Evolutionary conservation across 768 basidiomycete genomes (phyloP).

Genomic region (Collybiopsis confluens): DNA sequence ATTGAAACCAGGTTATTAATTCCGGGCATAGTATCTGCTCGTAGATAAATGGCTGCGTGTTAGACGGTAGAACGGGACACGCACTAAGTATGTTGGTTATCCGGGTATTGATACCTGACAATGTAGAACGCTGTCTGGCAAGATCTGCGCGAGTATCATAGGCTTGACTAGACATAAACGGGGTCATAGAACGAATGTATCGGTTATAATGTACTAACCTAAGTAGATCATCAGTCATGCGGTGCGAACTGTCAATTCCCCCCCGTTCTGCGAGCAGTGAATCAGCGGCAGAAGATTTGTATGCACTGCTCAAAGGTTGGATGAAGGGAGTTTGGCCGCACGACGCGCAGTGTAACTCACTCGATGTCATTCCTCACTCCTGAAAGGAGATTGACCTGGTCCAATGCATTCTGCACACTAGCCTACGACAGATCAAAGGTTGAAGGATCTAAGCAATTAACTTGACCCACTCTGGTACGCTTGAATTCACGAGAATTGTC

Average conservation of each 20-base stretch:
- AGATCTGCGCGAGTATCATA: constrained; percentile 97
- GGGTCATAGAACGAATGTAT: constrained; percentile 4
- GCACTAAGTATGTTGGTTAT: constrained; percentile 81
- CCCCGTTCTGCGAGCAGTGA: constrained; percentile 83
- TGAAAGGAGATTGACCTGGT: constrained; percentile 81
- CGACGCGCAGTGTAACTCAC: constrained; percentile 39
- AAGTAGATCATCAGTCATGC: constrained; percentile 90
- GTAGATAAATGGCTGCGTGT: background rate
- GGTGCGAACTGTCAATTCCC: constrained; percentile 87
- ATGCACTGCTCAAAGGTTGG: constrained; percentile 51
- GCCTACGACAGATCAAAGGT: constrained; percentile 34
- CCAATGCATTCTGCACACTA: constrained; percentile 78
- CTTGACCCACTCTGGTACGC: constrained; percentile 68
- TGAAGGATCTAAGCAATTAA: background rate
- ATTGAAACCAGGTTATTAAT: constrained; percentile 86
- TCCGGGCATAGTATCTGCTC: constrained; percentile 83
- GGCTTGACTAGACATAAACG: constrained; percentile 66
- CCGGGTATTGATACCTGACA: constrained; percentile 77
- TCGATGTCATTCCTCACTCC: constrained; percentile 96
- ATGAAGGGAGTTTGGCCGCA: background rate
- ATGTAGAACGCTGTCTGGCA: constrained; percentile 67
- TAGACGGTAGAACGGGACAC: constrained; percentile 19
- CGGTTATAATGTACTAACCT: constrained; percentile 49
- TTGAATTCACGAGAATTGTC: constrained; percentile 83
- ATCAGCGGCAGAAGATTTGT: constrained; percentile 87